Base-by-base conservation (phyloP, 1,139 yeast genomes). In the Pneumocystis jirovecii region DNA sequence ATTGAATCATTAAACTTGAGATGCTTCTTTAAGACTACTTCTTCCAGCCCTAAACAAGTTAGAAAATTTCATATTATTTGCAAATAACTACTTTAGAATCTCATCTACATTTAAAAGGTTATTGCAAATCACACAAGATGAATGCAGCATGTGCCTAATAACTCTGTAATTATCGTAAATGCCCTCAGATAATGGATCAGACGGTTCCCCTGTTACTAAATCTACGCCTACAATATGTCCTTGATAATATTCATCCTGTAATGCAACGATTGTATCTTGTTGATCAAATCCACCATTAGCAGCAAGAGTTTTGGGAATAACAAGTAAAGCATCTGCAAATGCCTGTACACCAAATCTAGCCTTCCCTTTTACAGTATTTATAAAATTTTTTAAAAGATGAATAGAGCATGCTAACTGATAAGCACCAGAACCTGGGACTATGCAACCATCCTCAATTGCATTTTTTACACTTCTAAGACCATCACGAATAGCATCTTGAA, bases 401-500 rank as follows among this genome's bases (percentile, higher is more conserved):
- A 85, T 82, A 66, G 89, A 82, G 68, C 93, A 88, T 65, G 95
- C 85, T 73, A 95, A 80, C 79, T 86, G 95, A 77, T 86, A 95
- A 2, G 98, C 93, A 67, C 99, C 99, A 1, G 95, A 98, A 68
- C 99, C 99, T 6, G 98, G 97, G 64, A 95, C 85, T 63, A 95
- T 85, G 62, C 87, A 79, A 71, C 84, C 82, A 76, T 95, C 99
- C 73, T 85, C 87, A 65, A 95, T 79, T 40, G 93, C 95, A 74
- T 95, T 95, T 64, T 96, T 85, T 29, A 95, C 97, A 1, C 97
- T 90, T 72, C 98, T 85, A 68, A 95, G 80, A 50, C 99, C 99
- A 75, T 95, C 98, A 74, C 98, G 84, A 21, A 95, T 90, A 0
- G 98, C 97, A 74, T 95, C 98, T 75, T 91, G 90, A 60, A 96